phyloP scores from a whole-genome alignment of 495 filamentous ascomycete species.

The Jackrogersella minutella region DNA sequence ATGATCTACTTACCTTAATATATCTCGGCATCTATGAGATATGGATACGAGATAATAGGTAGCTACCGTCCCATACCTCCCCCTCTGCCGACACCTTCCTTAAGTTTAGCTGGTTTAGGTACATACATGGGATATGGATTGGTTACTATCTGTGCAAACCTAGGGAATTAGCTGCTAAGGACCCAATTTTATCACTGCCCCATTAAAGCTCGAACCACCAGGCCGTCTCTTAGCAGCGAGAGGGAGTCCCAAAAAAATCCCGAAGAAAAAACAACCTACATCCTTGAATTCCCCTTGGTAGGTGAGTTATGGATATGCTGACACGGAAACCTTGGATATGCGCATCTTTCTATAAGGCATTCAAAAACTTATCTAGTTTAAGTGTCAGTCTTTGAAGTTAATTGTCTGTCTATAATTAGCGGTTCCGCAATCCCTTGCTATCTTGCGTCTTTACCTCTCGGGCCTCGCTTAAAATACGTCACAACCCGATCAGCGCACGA shows the following conservation, averaged over 20 bases:
- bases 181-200: not conserved
- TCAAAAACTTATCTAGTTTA: not conserved
- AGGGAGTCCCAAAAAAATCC: conserved; percentile 7
- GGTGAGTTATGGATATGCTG: too few relatives aligned
- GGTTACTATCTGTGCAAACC: not conserved
- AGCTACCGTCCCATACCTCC: too few relatives aligned
- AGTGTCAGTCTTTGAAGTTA: not conserved
- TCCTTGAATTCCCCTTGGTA: not conserved
- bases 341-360: not conserved
- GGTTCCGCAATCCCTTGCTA: too few relatives aligned
- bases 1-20: too few relatives aligned
- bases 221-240: not conserved
- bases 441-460: not conserved
- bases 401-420: not conserved
- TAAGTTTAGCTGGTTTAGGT: too few relatives aligned
- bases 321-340: not conserved
- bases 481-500: not conserved
- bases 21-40: too few relatives aligned
- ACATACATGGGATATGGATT: too few relatives aligned
- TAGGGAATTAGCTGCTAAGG: not conserved
- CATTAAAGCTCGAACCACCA: not conserved
- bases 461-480: conserved; percentile 11
- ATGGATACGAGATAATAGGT: too few relatives aligned
- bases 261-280: not conserved
- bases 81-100: too few relatives aligned